Base-by-base conservation (phyloP, 139 green algal species). In the Desmodesmus armatus region DNA sequence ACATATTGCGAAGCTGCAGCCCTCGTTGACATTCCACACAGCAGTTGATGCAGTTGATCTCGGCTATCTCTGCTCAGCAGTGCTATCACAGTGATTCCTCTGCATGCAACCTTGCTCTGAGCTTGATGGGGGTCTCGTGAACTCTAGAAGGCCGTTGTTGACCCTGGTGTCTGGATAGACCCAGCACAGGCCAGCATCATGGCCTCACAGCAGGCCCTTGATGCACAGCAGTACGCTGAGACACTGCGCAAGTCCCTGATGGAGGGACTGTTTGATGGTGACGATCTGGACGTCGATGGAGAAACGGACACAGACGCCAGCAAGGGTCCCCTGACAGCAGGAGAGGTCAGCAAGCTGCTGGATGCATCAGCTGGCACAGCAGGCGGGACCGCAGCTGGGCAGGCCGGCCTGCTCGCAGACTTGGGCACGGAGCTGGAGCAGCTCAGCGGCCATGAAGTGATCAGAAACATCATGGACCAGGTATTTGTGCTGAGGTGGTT, bases 381-480 rank as follows among this genome's bases (percentile, higher is more conserved):
- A n/a, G n/a, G n/a, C n/a, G n/a, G n/a, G n/a, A n/a, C n/a, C n/a
- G n/a, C n/a, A n/a, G n/a, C n/a, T n/a, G n/a, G n/a, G n/a, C n/a
- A n/a, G n/a, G 23, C 2, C 5, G 21, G 41, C 2, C 74, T 81
- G 75, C 78, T 93, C 44, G 51, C 70, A 47, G 88, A 89, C 51
- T 41, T 97, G 23, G 94, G 95, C 35, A 81, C 90, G 65, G 90
- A 97, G 73, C 82, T 98, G 13, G 95, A 97, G 63, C 80, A 90
- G 25, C 96, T 95, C 80, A 80, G 87, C n/a, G 89, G 95, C 41
- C 91, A 96, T 41, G 95, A 97, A 13, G 85, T 97, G 7, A 93
- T 98, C 79, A 86, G 85, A 2, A 92, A 89, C n/a, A 96, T 98
- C 53, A 88, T 97, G 27, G 93, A 98, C 84, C 86, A 73, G 87